Percentiles rank a stretch among this genome's conserved stretches.
These are phyloP conservation scores for Trichoderma atroviride DNA, from an alignment of 2,329 filamentous ascomycete genomes.

Conservation along the genomic window DNA sequence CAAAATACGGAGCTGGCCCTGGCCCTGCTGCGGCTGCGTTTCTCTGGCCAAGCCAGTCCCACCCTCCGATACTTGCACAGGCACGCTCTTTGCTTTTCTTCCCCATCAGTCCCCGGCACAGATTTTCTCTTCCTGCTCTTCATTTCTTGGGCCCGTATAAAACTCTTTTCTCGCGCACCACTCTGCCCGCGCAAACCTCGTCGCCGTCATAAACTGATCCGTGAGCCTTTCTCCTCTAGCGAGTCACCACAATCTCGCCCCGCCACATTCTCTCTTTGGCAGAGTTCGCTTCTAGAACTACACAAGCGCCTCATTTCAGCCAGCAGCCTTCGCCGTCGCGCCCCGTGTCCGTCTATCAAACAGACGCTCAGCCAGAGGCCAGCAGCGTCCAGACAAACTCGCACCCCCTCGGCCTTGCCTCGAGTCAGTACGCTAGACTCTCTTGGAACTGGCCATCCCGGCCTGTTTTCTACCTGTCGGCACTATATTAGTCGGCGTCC, in stretches of 20 bases:
- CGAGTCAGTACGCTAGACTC: conserved; percentile 41
- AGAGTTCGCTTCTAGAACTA: conserved; percentile 25
- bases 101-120: conserved; percentile 37
- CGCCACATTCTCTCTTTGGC: conserved; percentile 7
- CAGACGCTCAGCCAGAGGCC: neutral
- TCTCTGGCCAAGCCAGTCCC: conserved; percentile 21
- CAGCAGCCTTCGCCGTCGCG: conserved; percentile 4
- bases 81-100: conserved; percentile 30
- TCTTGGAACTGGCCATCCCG: conserved; percentile 39
- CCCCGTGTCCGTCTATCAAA: conserved; percentile 24
- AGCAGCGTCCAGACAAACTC: neutral
- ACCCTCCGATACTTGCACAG: conserved; percentile 6
- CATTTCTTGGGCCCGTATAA: conserved; percentile 34
- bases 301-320: conserved; percentile 20
- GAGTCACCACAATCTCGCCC: neutral
- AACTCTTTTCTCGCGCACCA: conserved; percentile 38
- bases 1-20: conserved; percentile 27
- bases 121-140: conserved; percentile 28
- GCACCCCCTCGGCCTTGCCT: conserved; percentile 29
- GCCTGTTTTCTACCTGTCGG: conserved; percentile 35
- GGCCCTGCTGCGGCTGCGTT: neutral
- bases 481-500: conserved; percentile 47
- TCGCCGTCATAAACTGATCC: conserved; percentile 26
- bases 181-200: conserved; percentile 24
- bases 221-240: conserved; percentile 10